Conservation (phyloP, 1,284 basidiomycete genomes). For the Phellopilus nigrolimitatus region DNA sequence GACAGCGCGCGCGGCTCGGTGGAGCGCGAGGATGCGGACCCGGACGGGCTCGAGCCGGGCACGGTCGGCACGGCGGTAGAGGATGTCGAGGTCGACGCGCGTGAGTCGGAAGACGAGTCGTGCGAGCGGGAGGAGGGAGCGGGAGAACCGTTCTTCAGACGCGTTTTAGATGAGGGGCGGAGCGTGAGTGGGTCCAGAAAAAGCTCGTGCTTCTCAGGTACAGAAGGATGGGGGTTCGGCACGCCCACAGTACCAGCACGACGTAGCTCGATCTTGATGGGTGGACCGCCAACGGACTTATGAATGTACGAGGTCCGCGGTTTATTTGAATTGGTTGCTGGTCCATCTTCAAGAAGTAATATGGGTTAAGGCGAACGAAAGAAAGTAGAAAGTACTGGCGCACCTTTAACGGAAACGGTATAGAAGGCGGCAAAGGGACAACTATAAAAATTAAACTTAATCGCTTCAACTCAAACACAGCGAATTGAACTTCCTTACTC, state of each 20-base stretch:
- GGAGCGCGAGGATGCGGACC: not conserved
- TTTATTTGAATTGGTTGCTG: not conserved
- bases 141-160: constrained; percentile 2
- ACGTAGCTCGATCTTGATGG: constrained; percentile 12
- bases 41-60: not conserved
- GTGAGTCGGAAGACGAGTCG: not conserved
- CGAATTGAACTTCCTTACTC: constrained; percentile 7
- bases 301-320: constrained; percentile 16
- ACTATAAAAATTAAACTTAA: constrained; percentile 7
- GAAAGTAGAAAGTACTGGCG: not conserved
- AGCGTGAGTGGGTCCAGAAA: constrained; percentile 11
- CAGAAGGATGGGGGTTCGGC: constrained; percentile 13
- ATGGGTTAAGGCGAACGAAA: not conserved
- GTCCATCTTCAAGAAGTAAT: not conserved
- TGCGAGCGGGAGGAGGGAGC: constrained; percentile 1
- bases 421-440: constrained; percentile 17
- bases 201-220: constrained; percentile 6
- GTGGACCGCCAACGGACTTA: constrained; percentile 3
- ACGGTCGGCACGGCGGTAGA: not conserved
- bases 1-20: not conserved
- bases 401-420: constrained; percentile 9
- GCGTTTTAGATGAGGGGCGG: constrained; percentile 2
- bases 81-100: not conserved
- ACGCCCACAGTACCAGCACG: constrained; percentile 16
- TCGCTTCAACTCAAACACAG: not conserved